Base-by-base conservation (phyloP, 176 grass and related monocot species). In the Paspalum vaginatum region DNA sequence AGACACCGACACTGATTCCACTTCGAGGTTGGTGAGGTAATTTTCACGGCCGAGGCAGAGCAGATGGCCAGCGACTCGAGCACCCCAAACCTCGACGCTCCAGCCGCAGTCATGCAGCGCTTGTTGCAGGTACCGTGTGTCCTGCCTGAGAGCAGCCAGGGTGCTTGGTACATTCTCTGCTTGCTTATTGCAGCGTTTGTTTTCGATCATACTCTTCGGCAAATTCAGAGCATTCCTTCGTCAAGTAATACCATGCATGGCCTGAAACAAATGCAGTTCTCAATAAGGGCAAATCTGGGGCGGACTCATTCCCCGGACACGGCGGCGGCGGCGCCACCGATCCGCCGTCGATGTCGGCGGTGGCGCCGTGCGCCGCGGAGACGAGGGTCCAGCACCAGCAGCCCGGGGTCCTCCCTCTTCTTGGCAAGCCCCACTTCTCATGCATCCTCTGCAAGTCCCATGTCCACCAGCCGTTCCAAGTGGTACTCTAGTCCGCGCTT, bases 361-460 rank as follows among this genome's bases (percentile, higher is more conserved):
- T 20, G 43, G 26, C 39, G 10, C 16, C 61, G 47, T 20, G 16
- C 41, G 39, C 43, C 13, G 21, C n/a, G 32, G 32, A 32, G 32
- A 32, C 32, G 32, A 32, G 32, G 32, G 32, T 32, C 32, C 32
- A 32, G 32, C 32, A 2, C 46, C 14, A 24, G 67, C 52, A 61
- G n/a, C 9, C 50, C 18, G 61, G 40, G 17, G 66, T 44, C 3
- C 9, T 91, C 38, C 84, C 85, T 24, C 86, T 91, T 24, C 9
- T 57, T 37, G 86, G 86, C 24, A 82, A 65, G 17, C 83, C 83
- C 7, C 86, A 79, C 82, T 91, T 88, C 55, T 7, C 83, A 40
- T 82, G 81, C 61, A 49, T 91, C 52, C 20, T 91, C 0, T 79
- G 82, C 78, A 83, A 76, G 39, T 85, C 82, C 39, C 70, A 83